Percentiles rank a stretch among this genome's conserved stretches.
Evolutionary conservation across 768 basidiomycete genomes (phyloP).

Genomic region (Coprinopsis marcescibilis): DNA sequence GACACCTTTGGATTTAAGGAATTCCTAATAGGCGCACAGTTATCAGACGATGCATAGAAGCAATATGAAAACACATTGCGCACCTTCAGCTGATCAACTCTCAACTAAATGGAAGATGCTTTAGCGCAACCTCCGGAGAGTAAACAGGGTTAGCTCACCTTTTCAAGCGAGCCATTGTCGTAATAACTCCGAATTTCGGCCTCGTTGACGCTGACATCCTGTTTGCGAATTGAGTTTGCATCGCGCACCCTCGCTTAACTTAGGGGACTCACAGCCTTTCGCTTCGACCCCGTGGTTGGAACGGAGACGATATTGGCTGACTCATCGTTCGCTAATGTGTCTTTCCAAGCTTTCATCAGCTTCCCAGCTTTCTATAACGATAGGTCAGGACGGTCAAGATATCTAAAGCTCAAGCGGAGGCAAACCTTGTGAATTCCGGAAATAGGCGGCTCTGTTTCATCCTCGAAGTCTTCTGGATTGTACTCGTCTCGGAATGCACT

Average conservation of each 20-base stretch:
- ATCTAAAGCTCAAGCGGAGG: constrained; percentile 4
- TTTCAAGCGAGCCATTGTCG: constrained; percentile 52
- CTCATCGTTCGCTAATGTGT: constrained; percentile 53
- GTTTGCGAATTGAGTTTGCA: not conserved
- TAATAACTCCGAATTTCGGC: constrained; percentile 68
- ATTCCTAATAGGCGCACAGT: too few relatives aligned
- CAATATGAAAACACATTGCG: constrained; percentile 9
- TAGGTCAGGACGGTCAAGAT: constrained; percentile 23
- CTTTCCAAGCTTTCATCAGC: constrained; percentile 69
- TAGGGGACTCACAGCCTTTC: constrained; percentile 56
- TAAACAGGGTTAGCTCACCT: constrained; percentile 40
- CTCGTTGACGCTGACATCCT: constrained; percentile 66
- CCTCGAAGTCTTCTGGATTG: constrained; percentile 70
- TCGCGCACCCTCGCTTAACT: not conserved
- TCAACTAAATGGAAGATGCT: constrained; percentile 40
- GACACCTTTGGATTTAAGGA: constrained; percentile 61
- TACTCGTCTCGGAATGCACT: constrained; percentile 90
- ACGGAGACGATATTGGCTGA: constrained; percentile 48
- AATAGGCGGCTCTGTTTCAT: constrained; percentile 73
- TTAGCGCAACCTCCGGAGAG: constrained; percentile 9
- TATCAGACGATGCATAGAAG: not conserved
- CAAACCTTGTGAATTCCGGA: constrained; percentile 74
- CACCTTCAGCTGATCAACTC: constrained; percentile 76
- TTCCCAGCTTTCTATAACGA: constrained; percentile 21
- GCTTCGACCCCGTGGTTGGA: constrained; percentile 47